A percentile compares a stretch with the other conserved stretches of the same genome.
phyloP scores from a whole-genome alignment of 768 basidiomycete species.

The Podaxis sp. region DNA sequence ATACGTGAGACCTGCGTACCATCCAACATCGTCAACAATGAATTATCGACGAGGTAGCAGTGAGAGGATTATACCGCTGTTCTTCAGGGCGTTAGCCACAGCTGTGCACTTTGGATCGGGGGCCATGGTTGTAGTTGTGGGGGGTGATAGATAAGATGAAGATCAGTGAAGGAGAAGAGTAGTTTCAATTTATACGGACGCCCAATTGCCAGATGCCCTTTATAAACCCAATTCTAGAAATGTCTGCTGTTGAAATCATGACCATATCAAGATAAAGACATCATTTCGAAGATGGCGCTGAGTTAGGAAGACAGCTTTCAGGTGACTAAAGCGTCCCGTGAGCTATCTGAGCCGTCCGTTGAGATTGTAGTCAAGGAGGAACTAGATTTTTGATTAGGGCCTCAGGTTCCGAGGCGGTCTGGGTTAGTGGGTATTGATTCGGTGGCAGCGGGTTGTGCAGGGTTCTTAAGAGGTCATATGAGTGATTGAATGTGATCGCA shows the following conservation, averaged over 20 bases:
- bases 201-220: background rate
- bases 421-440: too few relatives aligned
- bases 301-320: background rate
- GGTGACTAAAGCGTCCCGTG: background rate
- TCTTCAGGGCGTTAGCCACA: conserved; percentile 49
- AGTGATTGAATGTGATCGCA: too few relatives aligned
- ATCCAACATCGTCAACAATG: background rate
- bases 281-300: conserved; percentile 12
- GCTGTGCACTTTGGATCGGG: conserved; percentile 59
- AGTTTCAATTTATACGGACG: background rate
- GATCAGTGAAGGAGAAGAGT: background rate
- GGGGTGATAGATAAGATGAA: conserved; percentile 5
- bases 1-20: conserved; percentile 46
- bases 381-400: background rate
- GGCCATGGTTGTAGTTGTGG: conserved; percentile 35
- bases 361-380: too few relatives aligned
- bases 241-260: background rate
- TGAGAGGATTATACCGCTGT: conserved; percentile 37
- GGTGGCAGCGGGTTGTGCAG: too few relatives aligned
- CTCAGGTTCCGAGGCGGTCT: background rate
- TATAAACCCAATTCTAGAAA: background rate
- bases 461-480: too few relatives aligned
- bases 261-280: background rate
- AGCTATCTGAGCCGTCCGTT: background rate
- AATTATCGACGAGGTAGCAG: background rate